Evolutionary conservation across 139 green algal species (phyloP), one percentile per base, ranked within the genome.

Genomic region (Chlamydomonas asymmetrica): DNA sequence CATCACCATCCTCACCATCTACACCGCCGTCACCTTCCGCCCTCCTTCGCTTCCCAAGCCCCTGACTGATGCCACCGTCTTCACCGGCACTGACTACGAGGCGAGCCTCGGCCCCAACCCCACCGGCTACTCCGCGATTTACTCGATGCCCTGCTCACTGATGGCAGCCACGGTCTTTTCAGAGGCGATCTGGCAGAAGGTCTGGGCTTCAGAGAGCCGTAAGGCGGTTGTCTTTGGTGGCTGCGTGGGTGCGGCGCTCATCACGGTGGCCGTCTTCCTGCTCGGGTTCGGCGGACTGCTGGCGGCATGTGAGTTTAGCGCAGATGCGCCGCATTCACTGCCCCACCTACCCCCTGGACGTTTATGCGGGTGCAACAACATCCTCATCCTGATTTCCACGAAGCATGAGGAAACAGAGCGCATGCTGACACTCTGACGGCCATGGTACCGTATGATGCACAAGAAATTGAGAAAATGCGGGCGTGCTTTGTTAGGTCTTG

Each of bases 171-270:
- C 88, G 27, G 76, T 94, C n/a, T 96, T 93, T 76, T 89, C 74
- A 16, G 91, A 96, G 65, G 91, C 89, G 34, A 89, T 95, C 66
- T 96, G 91, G 91, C 91, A 95, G 80, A 75, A 77, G 67, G 66
- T 88, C 34, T 94, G 89, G 89, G 88, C 89, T 13, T 75, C 63
- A 7, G n/a, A 57, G 3, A 45, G 57, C 35, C 35, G 29, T 4
- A 20, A 37, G 8, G 64, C 78, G 0, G 67, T 91, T 29, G 22
- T 66, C 20, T 71, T 82, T 32, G 85, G 84, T 49, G 79, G 84
- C 41, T 38, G 29, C 20, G 20, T 85, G 6, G 86, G 80, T 37
- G 73, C 39, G 27, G 38, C 29, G 4, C 48, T 78, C 6, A 79
- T 87, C 72, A 84, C 71, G 3, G 2, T 83, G 0, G 56, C 87